These are phyloP conservation scores for Suhomyces prunicola DNA, from an alignment of 805 yeast species.

Conservation along the genomic window DNA sequence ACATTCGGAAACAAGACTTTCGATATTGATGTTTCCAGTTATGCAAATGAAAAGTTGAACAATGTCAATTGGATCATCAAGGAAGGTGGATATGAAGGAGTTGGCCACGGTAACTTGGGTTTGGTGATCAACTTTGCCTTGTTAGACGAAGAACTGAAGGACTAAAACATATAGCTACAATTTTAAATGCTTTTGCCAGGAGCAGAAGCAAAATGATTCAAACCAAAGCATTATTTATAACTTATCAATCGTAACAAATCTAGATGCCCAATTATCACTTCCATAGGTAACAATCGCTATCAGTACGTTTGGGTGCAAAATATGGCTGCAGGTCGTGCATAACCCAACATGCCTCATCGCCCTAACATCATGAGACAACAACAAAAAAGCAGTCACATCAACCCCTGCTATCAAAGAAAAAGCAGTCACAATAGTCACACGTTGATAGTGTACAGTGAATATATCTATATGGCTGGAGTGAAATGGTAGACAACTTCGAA, in stretches of 20 bases:
- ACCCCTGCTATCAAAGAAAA: conserved; percentile 9
- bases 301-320: background rate
- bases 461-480: background rate
- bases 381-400: conserved; percentile 18
- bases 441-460: background rate
- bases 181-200: background rate
- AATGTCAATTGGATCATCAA: conserved; percentile 48
- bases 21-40: conserved; percentile 40
- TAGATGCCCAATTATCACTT: background rate
- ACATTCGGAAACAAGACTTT: conserved; percentile 42
- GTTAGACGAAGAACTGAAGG: conserved; percentile 25
- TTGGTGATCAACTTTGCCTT: conserved; percentile 37
- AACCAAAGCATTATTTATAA: background rate
- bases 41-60: conserved; percentile 42
- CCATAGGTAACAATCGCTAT: background rate
- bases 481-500: background rate
- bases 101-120: conserved; percentile 30
- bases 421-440: conserved; percentile 18
- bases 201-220: background rate
- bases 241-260: background rate
- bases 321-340: background rate
- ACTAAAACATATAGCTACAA: background rate
- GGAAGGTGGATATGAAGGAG: conserved; percentile 31
- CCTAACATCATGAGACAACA: conserved; percentile 3
- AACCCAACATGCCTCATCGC: background rate